Percentiles rank a stretch among this genome's conserved stretches.
Evolutionary conservation across 352 stramenopile genomes (phyloP).

Genomic region (Globisporangium lucens): DNA sequence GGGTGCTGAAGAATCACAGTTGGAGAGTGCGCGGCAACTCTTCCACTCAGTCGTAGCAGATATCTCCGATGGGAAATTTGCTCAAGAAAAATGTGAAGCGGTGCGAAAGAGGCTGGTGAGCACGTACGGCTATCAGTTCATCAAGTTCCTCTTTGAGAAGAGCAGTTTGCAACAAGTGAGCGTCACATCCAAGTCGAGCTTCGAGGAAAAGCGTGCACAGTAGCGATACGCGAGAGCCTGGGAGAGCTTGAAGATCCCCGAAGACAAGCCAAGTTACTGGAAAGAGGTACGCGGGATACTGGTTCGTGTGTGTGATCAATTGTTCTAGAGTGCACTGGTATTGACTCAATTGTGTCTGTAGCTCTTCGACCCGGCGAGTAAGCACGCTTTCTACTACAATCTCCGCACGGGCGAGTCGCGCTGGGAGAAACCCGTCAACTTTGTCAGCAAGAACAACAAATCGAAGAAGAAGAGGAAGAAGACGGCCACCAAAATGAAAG

Average conservation of each 20-base stretch:
- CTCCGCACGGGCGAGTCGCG: conserved; percentile 61
- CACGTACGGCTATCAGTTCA: conserved; percentile 51
- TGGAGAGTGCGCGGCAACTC: conserved; percentile 1
- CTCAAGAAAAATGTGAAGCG: conserved; percentile 16
- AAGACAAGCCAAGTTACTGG: conserved; percentile 61
- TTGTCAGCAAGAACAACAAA: conserved; percentile 19
- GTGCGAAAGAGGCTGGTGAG: conserved; percentile 36
- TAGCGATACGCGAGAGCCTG: conserved; percentile 41
- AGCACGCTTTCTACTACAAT: conserved; percentile 66
- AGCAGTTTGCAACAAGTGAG: conserved; percentile 37
- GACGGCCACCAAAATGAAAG: conserved; percentile 2
- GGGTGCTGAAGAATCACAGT: background rate
- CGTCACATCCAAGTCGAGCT: conserved; percentile 21
- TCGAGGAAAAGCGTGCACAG: conserved; percentile 32
- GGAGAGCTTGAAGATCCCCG: conserved; percentile 23
- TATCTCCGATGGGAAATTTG: conserved; percentile 23
- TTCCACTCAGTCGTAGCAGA: conserved; percentile 25
- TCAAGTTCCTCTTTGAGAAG: conserved; percentile 38
- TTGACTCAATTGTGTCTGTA: conserved; percentile 13
- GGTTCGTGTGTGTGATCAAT: background rate
- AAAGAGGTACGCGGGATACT: conserved; percentile 41
- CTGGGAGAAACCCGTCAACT: conserved; percentile 47
- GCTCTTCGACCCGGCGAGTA: conserved; percentile 41
- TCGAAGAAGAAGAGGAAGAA: conserved; percentile 26
- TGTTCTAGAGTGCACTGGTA: background rate